Base-by-base conservation (phyloP, 371 early-diverging fungal genomes). In the Mortierella sp. region DNA sequence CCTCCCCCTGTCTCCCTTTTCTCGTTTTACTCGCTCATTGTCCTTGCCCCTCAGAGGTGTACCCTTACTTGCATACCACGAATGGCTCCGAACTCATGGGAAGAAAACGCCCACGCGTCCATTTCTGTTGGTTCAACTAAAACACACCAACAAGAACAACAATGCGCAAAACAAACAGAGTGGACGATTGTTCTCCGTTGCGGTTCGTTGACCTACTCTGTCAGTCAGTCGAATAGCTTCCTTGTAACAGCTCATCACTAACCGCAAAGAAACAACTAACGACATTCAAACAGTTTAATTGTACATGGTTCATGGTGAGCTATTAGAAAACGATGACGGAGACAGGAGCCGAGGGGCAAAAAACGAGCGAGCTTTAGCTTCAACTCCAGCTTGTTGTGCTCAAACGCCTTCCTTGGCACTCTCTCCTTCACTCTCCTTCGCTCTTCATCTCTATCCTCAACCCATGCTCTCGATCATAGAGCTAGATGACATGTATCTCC, bases 21-120 rank as follows among this genome's bases (percentile, higher is more conserved):
- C 3, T 24, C 37, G 11, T 24, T 10, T 34, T 21, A 31, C 19
- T 61, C 31, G 2, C 16, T 28, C 14, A 9, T 26, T 6, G 26
- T 55, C 19, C 9, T n/a, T 26, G 8, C 28, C 11, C 13, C 28
- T 55, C n/a, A n/a, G n/a, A n/a, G n/a, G 1, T 61, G 64, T 61
- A 61, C 64, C 9, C 11, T 9, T 21, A 40, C 67, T 24, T 40
- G 67, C 40, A 67, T 40, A 67, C 67, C 21, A 40, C 21, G n/a
- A 21, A 40, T 21, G 19, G 43, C 37, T 67, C 43, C 13, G 21
- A 67, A 67, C 40, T 67, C 64, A 67, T 67, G 67, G 67, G 67
- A 67, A 67, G 67, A 67, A 67, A 67, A 40, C 67, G 4, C 67
- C 67, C 67, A 24, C 67, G 37, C 67, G 67, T 67, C 40, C 67